These are phyloP conservation scores for Gentiana dahurica DNA, from an alignment of 257 asterid species.

Conservation along the genomic window DNA sequence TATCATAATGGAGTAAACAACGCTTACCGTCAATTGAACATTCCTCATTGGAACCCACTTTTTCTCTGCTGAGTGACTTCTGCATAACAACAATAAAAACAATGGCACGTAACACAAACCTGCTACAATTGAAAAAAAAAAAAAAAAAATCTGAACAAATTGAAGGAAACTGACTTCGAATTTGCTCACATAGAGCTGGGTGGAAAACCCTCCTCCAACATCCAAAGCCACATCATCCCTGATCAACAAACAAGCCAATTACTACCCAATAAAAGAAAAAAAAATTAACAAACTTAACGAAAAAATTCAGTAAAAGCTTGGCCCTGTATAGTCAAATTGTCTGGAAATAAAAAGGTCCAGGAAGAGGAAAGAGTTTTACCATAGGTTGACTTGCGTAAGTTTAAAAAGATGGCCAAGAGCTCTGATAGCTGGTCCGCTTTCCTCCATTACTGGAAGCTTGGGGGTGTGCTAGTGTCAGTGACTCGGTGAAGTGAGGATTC, in stretches of 20 bases:
- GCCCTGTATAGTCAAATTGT: no score
- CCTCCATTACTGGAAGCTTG: neutral
- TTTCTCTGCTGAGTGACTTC: constrained; percentile 20
- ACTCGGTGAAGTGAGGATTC: no score
- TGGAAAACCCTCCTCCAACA: constrained; percentile 16
- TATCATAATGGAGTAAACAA: neutral
- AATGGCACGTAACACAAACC: no score
- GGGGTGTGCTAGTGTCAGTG: neutral
- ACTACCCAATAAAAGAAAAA: neutral
- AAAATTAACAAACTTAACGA: neutral
- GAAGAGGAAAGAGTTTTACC: constrained; percentile 23
- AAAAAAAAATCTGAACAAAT: neutral
- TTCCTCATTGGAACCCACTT: constrained; percentile 9
- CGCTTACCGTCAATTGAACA: constrained; percentile 24
- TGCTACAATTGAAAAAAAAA: constrained; percentile 9
- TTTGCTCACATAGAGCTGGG: constrained; percentile 33
- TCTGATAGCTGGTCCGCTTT: constrained; percentile 22
- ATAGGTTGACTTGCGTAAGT: constrained; percentile 58
- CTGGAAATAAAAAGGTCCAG: no score
- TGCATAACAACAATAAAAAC: constrained; percentile 13
- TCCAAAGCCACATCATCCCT: constrained; percentile 45
- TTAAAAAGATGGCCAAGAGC: constrained; percentile 68
- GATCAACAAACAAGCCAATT: constrained; percentile 11
- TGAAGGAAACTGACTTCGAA: neutral
- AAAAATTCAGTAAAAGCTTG: neutral